Evolutionary conservation across 306 rosid genomes (phyloP).

Genomic region (Betula pendula): DNA sequence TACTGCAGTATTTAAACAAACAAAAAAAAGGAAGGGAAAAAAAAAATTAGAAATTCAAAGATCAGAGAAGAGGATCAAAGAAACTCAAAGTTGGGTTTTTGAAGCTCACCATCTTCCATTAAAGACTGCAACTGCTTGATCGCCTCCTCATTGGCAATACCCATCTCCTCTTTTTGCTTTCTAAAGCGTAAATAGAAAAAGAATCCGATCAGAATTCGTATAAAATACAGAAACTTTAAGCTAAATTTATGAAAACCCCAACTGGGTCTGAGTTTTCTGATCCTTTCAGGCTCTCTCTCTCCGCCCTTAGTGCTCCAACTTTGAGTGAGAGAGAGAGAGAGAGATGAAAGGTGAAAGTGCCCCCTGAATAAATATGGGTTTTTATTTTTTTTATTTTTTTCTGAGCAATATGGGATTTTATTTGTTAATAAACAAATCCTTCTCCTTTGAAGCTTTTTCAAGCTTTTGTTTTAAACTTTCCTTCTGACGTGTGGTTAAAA

Average conservation of each 20-base stretch:
- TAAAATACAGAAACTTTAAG: constrained; percentile 14
- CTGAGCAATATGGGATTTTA: too few relatives aligned
- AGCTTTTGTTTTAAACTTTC: too few relatives aligned
- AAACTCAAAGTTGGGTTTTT: constrained; percentile 16
- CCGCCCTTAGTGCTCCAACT: constrained; percentile 18
- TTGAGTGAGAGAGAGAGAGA: not conserved
- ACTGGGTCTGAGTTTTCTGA: constrained; percentile 34
- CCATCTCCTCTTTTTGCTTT: constrained; percentile 48
- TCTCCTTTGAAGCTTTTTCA: not conserved
- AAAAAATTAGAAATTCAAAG: constrained; percentile 25
- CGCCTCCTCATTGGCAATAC: constrained; percentile 64
- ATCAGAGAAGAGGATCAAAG: constrained; percentile 30
- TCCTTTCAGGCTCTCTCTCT: not conserved
- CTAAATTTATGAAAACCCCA: not conserved
- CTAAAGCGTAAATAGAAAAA: not conserved
- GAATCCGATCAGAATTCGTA: constrained; percentile 6
- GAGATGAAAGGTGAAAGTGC: not conserved
- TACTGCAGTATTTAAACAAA: constrained; percentile 44
- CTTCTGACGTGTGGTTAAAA: too few relatives aligned
- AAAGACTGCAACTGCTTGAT: constrained; percentile 65
- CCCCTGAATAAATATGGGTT: not conserved
- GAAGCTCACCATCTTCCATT: constrained; percentile 60
- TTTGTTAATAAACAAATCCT: not conserved
- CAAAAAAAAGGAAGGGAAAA: not conserved
- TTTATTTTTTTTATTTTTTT: too few relatives aligned